Evolutionary conservation across 352 stramenopile species (phyloP).

Genomic region (Globisporangium lucens): DNA sequence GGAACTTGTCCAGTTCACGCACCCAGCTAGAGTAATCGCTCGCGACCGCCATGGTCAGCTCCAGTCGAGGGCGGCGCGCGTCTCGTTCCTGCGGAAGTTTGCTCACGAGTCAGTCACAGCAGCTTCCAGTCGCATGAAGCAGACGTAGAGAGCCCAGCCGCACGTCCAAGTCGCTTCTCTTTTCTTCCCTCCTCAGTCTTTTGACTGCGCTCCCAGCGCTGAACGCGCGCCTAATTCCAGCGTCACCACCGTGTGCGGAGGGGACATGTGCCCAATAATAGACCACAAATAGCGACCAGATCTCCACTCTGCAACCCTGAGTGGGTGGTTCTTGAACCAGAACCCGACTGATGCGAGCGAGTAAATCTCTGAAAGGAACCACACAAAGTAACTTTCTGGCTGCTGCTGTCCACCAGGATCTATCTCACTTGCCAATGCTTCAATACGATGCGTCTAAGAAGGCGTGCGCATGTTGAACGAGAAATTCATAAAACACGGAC

Average conservation of each 20-base stretch:
- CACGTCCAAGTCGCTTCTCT: background rate
- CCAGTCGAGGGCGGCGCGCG: background rate
- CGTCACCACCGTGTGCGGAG: background rate
- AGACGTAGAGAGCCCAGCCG: background rate
- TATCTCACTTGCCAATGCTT: background rate
- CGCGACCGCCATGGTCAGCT: slow-evolving; percentile 14
- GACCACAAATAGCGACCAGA: slow-evolving; percentile 1
- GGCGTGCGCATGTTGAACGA: too few relatives aligned
- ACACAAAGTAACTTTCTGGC: too few relatives aligned
- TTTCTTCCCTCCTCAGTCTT: background rate
- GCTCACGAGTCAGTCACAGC: background rate
- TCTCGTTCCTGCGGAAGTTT: background rate
- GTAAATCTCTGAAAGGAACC: background rate
- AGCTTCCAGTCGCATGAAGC: slow-evolving; percentile 8
- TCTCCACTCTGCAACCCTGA: background rate
- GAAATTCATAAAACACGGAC: too few relatives aligned
- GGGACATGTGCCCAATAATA: background rate
- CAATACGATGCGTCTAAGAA: background rate
- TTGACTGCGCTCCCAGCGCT: background rate
- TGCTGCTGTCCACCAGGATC: background rate
- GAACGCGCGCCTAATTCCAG: slow-evolving; percentile 4
- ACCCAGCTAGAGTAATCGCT: slow-evolving; percentile 23
- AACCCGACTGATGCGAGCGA: background rate
- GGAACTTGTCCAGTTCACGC: slow-evolving; percentile 19
- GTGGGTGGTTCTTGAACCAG: background rate